Evolutionary conservation across 2,329 filamentous ascomycete species (phyloP).

Genomic region (Penicillium polonicum): DNA sequence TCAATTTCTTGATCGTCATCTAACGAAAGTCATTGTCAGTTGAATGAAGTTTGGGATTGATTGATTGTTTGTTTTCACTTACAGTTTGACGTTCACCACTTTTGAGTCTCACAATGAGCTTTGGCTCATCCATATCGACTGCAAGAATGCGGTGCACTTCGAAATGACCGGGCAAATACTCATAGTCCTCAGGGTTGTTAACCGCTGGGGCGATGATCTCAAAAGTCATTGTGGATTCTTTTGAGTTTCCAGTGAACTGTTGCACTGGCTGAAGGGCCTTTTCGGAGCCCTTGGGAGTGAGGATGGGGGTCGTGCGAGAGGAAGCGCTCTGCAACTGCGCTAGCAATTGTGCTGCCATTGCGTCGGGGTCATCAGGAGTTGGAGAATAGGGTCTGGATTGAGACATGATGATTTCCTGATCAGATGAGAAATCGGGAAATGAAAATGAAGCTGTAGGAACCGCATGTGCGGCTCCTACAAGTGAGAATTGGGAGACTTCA

Average conservation of each 20-base stretch:
- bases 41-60: constrained; percentile 12
- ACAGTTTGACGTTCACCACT: constrained; percentile 41
- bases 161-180: constrained; percentile 43
- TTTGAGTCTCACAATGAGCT: constrained; percentile 35
- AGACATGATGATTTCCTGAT: constrained; percentile 4
- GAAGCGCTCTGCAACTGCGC: constrained; percentile 6
- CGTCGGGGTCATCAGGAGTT: constrained; percentile 7
- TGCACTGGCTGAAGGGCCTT: neutral
- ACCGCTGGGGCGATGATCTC: constrained; percentile 36
- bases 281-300: neutral
- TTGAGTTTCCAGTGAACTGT: neutral
- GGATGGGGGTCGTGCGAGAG: neutral
- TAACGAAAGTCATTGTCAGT: constrained; percentile 14
- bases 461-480: constrained; percentile 1
- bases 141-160: constrained; percentile 32
- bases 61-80: constrained; percentile 15
- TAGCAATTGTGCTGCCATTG: constrained; percentile 9
- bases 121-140: constrained; percentile 25
- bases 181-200: constrained; percentile 35
- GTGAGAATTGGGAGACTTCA: neutral
- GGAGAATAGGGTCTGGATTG: neutral
- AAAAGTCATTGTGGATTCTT: neutral
- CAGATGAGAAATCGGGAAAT: neutral
- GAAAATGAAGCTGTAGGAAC: neutral
- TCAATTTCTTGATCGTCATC: constrained; percentile 30